Conservation (phyloP, 2,329 filamentous ascomycete species). For the Scedosporium minutisporum region DNA sequence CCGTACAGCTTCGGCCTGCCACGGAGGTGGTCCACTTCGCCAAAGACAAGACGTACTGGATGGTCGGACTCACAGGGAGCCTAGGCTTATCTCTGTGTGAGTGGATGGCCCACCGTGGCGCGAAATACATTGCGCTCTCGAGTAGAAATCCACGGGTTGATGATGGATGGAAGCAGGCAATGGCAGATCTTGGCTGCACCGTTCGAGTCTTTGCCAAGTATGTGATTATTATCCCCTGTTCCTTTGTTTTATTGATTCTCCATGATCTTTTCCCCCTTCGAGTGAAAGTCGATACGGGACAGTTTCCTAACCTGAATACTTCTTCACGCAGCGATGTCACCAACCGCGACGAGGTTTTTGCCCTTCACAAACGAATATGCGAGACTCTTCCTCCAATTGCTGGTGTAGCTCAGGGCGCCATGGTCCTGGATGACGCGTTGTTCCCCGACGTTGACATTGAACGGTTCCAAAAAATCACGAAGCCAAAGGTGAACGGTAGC, state of each 20-base stretch:
- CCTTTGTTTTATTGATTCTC: not conserved
- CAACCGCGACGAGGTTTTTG: not conserved
- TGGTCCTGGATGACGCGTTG: constrained; percentile 22
- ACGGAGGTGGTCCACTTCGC: constrained; percentile 12
- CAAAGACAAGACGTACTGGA: constrained; percentile 20
- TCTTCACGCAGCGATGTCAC: not conserved
- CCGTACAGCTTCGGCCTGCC: not conserved
- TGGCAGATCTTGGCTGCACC: not conserved
- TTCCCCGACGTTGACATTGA: constrained; percentile 22
- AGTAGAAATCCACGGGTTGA: constrained; percentile 27
- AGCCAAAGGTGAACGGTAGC: constrained; percentile 28
- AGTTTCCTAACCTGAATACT: too few relatives aligned
- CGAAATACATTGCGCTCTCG: constrained; percentile 25
- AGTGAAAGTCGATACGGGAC: not conserved
- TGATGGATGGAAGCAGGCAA: constrained; percentile 11
- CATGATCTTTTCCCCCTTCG: not conserved
- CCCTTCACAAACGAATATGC: constrained; percentile 13
- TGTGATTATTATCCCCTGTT: not conserved
- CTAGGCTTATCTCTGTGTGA: constrained; percentile 26
- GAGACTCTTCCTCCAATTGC: constrained; percentile 22
- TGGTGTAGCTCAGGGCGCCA: constrained; percentile 27
- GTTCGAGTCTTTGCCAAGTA: constrained; percentile 1
- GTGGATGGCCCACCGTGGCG: constrained; percentile 30
- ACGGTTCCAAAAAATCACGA: constrained; percentile 16
- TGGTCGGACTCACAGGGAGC: constrained; percentile 22